Evolutionary conservation across 106 monocot species (phyloP), one percentile per base, ranked within the genome.

Genomic region (Dioscorea alata): DNA sequence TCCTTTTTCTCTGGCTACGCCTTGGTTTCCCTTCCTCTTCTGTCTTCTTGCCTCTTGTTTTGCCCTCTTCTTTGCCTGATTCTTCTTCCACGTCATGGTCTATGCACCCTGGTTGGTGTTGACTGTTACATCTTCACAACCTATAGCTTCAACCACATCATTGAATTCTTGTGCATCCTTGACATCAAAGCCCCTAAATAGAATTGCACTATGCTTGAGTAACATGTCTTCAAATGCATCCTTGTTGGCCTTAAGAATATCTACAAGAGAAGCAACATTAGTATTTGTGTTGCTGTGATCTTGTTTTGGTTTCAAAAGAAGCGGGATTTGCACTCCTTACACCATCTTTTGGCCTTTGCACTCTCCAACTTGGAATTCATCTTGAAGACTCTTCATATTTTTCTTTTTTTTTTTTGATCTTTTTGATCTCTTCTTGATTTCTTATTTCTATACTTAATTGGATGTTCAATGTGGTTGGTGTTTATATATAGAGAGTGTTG

Each of bases 171-270:
- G 71, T 22, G 71, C 76, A 49, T 68, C 63, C 56, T n/a, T 21
- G 33, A 81, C 81, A 51, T 76, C 68, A 68, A 63, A 81, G 17
- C 81, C 81, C 60, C 81, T 65, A 35, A 81, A 23, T 20, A 81
- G 72, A 34, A 81, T 15, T 4, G 63, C 81, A 49, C 81, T 67
- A 50, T 69, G 61, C 54, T 35, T 61, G 2, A 72, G 0, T 71
- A 78, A 61, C 66, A 48, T 72, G 34, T 59, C 71, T 66, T 72
- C 60, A n/a, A 78, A 66, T 72, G 71, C 66, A 51, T 60, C 72
- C 31, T 50, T 48, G 67, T 61, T 72, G n/a, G 71, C 71, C 25
- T 13, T 60, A 28, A 78, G 14, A 1, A 23, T 24, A 4, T 66
- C 50, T 25, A 51, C 71, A 1, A 78, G 78, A 9, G 78, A 66